Conservation (phyloP, 371 early-diverging fungal species). For the Phascolomyces articulosus region DNA sequence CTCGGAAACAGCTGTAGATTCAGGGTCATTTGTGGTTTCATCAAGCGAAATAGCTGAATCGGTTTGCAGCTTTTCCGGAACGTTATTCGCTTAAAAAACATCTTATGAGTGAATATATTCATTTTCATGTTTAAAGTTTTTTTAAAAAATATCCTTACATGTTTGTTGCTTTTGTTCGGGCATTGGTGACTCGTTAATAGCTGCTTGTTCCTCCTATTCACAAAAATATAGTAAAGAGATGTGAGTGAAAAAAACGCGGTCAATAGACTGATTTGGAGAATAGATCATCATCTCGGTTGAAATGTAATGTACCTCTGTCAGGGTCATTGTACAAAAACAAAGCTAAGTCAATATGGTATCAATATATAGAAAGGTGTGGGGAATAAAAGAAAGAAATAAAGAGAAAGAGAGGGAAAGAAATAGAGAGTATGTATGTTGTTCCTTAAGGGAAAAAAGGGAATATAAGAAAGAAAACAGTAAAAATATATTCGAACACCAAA, state of each 20-base stretch:
- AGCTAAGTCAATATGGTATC: neutral
- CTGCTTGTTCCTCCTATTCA: neutral
- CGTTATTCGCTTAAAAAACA: neutral
- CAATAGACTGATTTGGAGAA: neutral
- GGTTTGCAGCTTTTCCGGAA: neutral
- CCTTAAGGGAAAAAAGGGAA: neutral
- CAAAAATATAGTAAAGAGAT: neutral
- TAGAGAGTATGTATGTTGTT: too few species aligned
- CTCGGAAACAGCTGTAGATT: neutral
- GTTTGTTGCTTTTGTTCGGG: neutral
- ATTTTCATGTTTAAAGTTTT: too few species aligned
- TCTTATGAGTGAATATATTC: too few species aligned
- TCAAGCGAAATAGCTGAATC: constrained; percentile 1
- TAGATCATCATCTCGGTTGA: constrained; percentile 4
- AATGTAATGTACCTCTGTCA: constrained; percentile 7
- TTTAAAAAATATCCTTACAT: neutral
- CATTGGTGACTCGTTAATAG: neutral
- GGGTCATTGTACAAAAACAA: constrained; percentile 3
- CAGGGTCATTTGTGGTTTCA: neutral
- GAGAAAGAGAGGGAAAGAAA: neutral
- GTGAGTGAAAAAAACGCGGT: neutral
- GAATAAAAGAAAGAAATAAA: neutral
- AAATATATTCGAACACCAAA: too few species aligned
- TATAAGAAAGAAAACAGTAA: constrained; percentile 21
- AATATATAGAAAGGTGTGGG: neutral